phyloP scores from a whole-genome alignment of 2,329 filamentous ascomycete species.

The Penicillium sp. region DNA sequence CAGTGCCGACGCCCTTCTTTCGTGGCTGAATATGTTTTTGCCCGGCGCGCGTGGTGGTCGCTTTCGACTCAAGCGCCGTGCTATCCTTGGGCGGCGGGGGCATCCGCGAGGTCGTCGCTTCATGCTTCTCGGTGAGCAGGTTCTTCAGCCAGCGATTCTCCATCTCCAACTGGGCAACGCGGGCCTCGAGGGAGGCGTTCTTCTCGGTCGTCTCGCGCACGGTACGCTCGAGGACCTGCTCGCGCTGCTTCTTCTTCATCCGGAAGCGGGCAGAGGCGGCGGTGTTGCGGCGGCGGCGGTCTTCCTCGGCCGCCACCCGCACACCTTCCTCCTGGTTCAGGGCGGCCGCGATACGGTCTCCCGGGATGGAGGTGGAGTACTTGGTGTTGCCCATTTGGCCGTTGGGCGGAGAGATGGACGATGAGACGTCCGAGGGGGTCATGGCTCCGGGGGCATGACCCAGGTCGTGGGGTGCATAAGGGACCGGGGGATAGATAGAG shows the following conservation, averaged over 20 bases:
- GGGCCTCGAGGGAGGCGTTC: constrained; percentile 70
- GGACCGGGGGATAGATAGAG: constrained; percentile 41
- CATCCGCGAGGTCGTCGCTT: constrained; percentile 25
- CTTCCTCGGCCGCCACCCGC: constrained; percentile 77
- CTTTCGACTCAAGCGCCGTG: constrained; percentile 23
- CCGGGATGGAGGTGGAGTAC: constrained; percentile 42
- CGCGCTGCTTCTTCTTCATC: constrained; percentile 94
- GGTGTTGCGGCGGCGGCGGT: constrained; percentile 86
- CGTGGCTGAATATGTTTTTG: constrained; percentile 43
- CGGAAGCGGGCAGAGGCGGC: constrained; percentile 86
- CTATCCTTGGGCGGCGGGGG: constrained; percentile 28
- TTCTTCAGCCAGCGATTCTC: constrained; percentile 83
- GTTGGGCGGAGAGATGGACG: constrained; percentile 45
- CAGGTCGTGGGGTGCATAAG: constrained; percentile 40
- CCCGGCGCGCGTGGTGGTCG: constrained; percentile 23
- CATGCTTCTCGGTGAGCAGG: constrained; percentile 79
- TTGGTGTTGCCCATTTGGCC: constrained; percentile 43
- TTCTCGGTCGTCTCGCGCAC: constrained; percentile 84
- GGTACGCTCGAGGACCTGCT: constrained; percentile 78
- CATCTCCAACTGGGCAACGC: constrained; percentile 75
- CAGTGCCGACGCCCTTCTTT: constrained; percentile 42
- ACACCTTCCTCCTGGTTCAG: constrained; percentile 69
- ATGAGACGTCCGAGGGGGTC: constrained; percentile 46
- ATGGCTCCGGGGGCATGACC: constrained; percentile 37
- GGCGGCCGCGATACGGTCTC: constrained; percentile 46